Evolutionary conservation across 1,139 yeast genomes (phyloP), one percentile per base, ranked within the genome.

Genomic region (Nakaseomyces delphensis): DNA sequence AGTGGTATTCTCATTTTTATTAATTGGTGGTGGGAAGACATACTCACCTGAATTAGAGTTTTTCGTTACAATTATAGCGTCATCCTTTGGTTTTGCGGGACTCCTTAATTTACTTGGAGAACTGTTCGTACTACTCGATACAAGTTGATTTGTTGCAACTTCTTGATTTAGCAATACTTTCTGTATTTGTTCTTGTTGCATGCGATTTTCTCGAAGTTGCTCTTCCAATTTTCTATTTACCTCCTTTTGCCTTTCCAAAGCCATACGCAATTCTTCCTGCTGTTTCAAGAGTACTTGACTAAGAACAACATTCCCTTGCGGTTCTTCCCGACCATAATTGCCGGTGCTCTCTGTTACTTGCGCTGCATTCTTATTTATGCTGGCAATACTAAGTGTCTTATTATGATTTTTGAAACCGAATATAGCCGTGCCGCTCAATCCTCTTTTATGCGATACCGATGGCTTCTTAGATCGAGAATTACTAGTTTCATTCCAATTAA

Each of bases 341-440:
- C n/a, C 28, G 10, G 14, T 15, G 14, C 28, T 14, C 19, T 24
- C 38, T 7, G 24, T 13, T 19, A 23, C 21, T 30, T 35, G 40
- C 31, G 13, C 40, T 38, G 20, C 40, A 40, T 38, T 44, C 44
- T 30, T 50, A 49, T 20, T 33, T n/a, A 47, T 37, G 45, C 54
- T 58, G 3, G 60, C 47, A 30, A 59, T 55, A 45, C 61, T 59
- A 38, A 76, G 56, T 24, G 71, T 77, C 42, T 74, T 67, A 48
- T 69, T 73, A 55, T 77, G 83, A 41, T 71, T 74, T 2, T 68
- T 62, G 50, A 73, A 77, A 0, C 83, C 83, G 56, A 77, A 77
- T 30, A 77, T 77, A 6, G 82, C 82, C 1, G 83, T 77, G 7
- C 83, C 83, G 60, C 80, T 74, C 20, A 62, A 58, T 9, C 62